A percentile compares a stretch with the other conserved stretches of the same genome.
Evolutionary conservation across 1,284 basidiomycete genomes (phyloP).

Genomic region (Sanghuangporus sanghuang): DNA sequence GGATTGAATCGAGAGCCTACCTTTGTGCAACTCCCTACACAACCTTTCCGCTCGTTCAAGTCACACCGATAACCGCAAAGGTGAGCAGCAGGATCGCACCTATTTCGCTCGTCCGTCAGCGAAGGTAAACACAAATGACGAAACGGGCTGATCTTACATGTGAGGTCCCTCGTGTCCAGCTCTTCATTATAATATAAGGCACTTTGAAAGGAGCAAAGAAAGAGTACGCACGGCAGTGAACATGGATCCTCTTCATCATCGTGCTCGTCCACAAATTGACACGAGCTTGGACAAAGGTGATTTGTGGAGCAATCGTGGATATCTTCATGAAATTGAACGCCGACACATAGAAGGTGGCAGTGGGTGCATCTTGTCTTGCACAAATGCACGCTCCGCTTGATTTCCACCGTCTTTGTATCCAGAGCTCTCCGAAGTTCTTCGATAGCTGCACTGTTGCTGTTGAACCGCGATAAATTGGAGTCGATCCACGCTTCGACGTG

Average conservation of each 20-base stretch:
- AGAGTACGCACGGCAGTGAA: constrained; percentile 39
- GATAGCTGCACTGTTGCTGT: constrained; percentile 37
- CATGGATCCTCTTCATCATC: constrained; percentile 21
- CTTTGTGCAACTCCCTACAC: constrained; percentile 44
- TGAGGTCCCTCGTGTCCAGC: constrained; percentile 53
- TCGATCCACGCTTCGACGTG: constrained; percentile 47
- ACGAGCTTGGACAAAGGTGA: constrained; percentile 40
- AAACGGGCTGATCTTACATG: constrained; percentile 31
- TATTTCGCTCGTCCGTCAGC: constrained; percentile 21
- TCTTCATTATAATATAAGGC: constrained; percentile 26
- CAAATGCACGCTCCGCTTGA: constrained; percentile 41
- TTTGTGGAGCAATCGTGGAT: constrained; percentile 44
- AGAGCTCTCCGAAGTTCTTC: constrained; percentile 41
- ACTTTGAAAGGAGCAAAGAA: constrained; percentile 18
- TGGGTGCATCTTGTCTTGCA: constrained; percentile 41
- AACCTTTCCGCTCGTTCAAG: constrained; percentile 40
- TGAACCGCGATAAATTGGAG: constrained; percentile 44
- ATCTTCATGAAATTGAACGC: constrained; percentile 38
- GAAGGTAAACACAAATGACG: background rate
- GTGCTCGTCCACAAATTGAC: constrained; percentile 39
- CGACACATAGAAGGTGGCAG: constrained; percentile 46
- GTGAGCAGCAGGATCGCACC: constrained; percentile 45
- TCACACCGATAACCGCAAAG: constrained; percentile 45
- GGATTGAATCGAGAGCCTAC: constrained; percentile 24
- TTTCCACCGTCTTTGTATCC: constrained; percentile 36